Base-by-base conservation (phyloP, 2,329 filamentous ascomycete genomes). In the Fusarium proliferatum region DNA sequence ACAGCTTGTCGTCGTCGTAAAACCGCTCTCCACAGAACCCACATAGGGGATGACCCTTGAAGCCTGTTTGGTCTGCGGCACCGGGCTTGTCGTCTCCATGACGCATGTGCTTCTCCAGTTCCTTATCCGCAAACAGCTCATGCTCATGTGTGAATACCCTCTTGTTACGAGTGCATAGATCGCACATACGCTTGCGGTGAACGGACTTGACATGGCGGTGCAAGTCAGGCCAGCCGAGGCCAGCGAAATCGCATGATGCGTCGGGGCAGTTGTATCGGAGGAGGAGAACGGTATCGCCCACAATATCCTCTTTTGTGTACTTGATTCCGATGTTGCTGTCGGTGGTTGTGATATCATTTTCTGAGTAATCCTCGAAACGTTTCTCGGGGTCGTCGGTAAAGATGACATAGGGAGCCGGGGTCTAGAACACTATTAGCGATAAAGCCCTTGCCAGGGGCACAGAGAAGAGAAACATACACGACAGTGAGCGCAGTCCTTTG, bases 101-200 rank as follows among this genome's bases (percentile, higher is more conserved):
- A 71, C 90, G 93, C 88, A 98, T 97, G 81, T 99, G 96, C 78
- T 90, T 93, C 75, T 93, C 91, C 56, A 98, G 86, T 76, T 96
- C 94, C 72, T 91, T 89, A 70, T 91, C 88, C 2, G 93, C 92
- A 81, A 98, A 98, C 3, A 99, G 88, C 72, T 97, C 94, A 80
- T 99, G 96, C 83, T 99, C 96, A 83, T 99, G 96, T 2, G 96
- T 98, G 78, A 99, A 99, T 39, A 98, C 95, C 80, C 97, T 98
- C 84, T 99, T 99, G 85, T 98, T 95, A 68, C 95, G 88, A 11
- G 95, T 89, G 83, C 95, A 98, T 16, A 97, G 87, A 81, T 97
- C 94, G 82, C 93, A 97, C 92, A 97, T 95, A 80, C 93, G 92
- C 84, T 96, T 97, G 73, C 92, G 88, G 84, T 99, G 96, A 65